Evolutionary conservation across 108 stramenopile genomes (phyloP), one percentile per base, ranked within the genome.

Genomic region (Ochromonas danica): DNA sequence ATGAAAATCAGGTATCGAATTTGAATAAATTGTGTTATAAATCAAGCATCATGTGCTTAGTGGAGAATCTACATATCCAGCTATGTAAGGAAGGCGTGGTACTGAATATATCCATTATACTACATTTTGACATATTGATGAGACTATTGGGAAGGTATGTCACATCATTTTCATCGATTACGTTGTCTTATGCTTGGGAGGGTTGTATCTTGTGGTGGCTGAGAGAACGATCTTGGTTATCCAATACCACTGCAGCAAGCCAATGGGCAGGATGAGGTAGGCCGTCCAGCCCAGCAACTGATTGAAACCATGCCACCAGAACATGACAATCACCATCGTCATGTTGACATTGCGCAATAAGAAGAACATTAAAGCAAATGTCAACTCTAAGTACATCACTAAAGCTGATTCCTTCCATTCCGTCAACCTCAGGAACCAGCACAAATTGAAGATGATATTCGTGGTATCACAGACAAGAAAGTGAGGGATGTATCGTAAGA

Each of bases 161-260:
- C n/a, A n/a, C n/a, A n/a, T n/a, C n/a, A n/a, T n/a, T n/a, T n/a
- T n/a, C n/a, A n/a, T n/a, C n/a, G n/a, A n/a, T n/a, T n/a, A n/a
- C n/a, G n/a, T n/a, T n/a, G n/a, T n/a, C n/a, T n/a, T n/a, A n/a
- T n/a, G n/a, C n/a, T n/a, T n/a, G n/a, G n/a, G n/a, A n/a, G n/a
- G n/a, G n/a, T n/a, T n/a, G n/a, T n/a, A n/a, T n/a, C n/a, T n/a
- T n/a, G n/a, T n/a, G n/a, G n/a, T n/a, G 51, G 51, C 22, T 22
- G 51, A 17, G 51, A 10, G 51, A 10, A 57, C 51, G 51, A 57
- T 57, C 17, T 17, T 57, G 17, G 51, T 57, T 10, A 10, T 22
- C 51, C 51, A 57, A 22, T 57, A 57, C 51, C 51, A 57, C 51
- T 57, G 51, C 51, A 57, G 51, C 51, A 57, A 22, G 51, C 51